These are phyloP conservation scores for Epithemia pelagica DNA, from an alignment of 108 stramenopile species.

Conservation along the genomic window DNA sequence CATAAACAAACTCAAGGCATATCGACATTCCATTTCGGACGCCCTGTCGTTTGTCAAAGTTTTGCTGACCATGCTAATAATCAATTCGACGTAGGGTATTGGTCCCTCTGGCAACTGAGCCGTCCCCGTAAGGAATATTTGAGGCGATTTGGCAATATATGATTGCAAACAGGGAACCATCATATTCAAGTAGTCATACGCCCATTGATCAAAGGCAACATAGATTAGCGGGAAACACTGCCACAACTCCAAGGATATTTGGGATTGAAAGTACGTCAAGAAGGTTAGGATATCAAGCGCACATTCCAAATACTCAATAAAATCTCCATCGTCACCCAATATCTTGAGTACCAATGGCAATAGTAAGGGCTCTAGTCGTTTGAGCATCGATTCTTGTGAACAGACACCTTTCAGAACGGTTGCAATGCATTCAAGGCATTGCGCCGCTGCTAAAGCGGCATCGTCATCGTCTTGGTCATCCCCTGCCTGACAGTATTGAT, in stretches of 20 bases:
- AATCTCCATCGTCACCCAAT: conserved; percentile 85
- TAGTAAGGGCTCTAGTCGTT: conserved; percentile 84
- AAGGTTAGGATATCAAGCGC: conserved; percentile 90
- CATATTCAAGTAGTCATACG: conserved; percentile 91
- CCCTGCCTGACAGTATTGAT: conserved; percentile 80
- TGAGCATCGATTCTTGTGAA: conserved; percentile 66
- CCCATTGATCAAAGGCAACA: conserved; percentile 88
- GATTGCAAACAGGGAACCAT: conserved; percentile 93
- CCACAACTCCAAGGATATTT: conserved; percentile 87
- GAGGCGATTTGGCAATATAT: conserved; percentile 83
- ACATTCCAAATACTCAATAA: conserved; percentile 92
- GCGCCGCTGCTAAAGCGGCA: conserved; percentile 93
- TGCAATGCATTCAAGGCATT: conserved; percentile 92
- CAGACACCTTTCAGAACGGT: conserved; percentile 87
- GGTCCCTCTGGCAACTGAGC: conserved; percentile 46
- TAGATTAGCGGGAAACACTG: conserved; percentile 89
- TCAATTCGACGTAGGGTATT: conserved; percentile 76
- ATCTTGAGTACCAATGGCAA: conserved; percentile 81
- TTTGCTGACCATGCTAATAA: conserved; percentile 83
- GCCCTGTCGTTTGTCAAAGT: conserved; percentile 77
- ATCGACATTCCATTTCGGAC: conserved; percentile 80
- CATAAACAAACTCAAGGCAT: conserved; percentile 82
- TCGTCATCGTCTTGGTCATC: conserved; percentile 97
- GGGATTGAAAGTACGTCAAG: conserved; percentile 86
- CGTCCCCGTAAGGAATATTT: conserved; percentile 57